Base-by-base conservation (phyloP, 2,329 filamentous ascomycete species). In the Neonectria punicea region DNA sequence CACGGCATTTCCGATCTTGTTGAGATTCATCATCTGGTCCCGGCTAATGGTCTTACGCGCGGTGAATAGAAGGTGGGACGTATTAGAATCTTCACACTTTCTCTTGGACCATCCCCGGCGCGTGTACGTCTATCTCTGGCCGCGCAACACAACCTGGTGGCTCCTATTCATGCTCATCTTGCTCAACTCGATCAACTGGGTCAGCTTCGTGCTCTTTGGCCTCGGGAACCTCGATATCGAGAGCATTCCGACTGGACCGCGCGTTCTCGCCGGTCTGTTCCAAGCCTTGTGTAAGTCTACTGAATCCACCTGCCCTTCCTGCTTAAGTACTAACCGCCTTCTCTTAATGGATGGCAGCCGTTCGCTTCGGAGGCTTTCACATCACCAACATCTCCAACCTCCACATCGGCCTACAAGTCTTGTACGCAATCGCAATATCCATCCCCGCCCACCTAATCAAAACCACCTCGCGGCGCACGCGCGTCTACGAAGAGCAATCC, bases 1-100 rank as follows among this genome's bases (percentile, higher is more conserved):
- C n/a, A 61, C 50, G 4, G n/a, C 41, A 10, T 55, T 39, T n/a
- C 58, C 58, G 5, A 18, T 55, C 51, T 50, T 54, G 8, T 43
- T 61, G 3, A 41, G 58, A 6, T 32, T 61, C 6, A 32, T 61
- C 13, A 50, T 53, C 10, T 51, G 47, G 39, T 30, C 11, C 11
- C 30, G 18, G 18, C 22, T 20, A 9, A 58, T 41, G 18, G 6
- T 58, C 25, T 25, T 25, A 25, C 25, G 25, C 25, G 1, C 5
- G 2, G 16, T 43, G 4, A 43, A 4, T 1, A 20, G 2, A 16
- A 30, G 36, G 20, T 7, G 36, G 16, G 5, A 16, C 9, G 3
- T 50, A 7, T 6, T 13, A 11, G 46, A 25, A 16, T 10, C 56
- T 5, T 28, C 20, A 28, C 18, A 28, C 3, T 60, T 54, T 9